Conservation (phyloP, 129 eudicot species). For the Erigeron canadensis region DNA sequence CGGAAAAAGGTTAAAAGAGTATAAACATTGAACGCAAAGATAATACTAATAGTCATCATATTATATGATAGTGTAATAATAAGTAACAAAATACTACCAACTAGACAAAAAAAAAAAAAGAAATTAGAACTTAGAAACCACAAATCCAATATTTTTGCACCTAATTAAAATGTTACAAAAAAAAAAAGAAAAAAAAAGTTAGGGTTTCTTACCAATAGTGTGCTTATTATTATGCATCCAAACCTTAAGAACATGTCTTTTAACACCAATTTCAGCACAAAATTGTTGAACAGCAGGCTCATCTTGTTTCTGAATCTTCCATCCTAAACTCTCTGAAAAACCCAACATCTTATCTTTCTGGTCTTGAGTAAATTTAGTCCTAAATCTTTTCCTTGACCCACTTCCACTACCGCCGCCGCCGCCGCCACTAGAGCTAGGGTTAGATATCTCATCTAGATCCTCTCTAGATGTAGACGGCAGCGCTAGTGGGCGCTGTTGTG, state of each 20-base stretch:
- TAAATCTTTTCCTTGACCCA: constrained; percentile 51
- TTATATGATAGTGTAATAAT: too few relatives aligned
- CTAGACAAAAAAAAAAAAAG: neutral
- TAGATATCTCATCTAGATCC: constrained; percentile 63
- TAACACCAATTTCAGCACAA: constrained; percentile 60
- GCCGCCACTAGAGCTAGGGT: constrained; percentile 68
- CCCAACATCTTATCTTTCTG: constrained; percentile 76
- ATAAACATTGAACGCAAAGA: too few relatives aligned
- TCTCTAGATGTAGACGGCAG: constrained; percentile 50
- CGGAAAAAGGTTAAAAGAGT: too few relatives aligned
- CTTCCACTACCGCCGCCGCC: constrained; percentile 27
- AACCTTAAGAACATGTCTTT: constrained; percentile 77
- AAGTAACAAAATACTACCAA: constrained; percentile 7
- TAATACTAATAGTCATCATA: too few relatives aligned
- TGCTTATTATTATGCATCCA: constrained; percentile 97
- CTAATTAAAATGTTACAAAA: neutral
- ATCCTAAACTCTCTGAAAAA: constrained; percentile 68
- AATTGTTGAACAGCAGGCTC: constrained; percentile 62
- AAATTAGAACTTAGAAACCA: constrained; percentile 12
- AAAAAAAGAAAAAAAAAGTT: constrained; percentile 6
- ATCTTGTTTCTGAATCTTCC: constrained; percentile 70
- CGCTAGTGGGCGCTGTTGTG: constrained; percentile 47
- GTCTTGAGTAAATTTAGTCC: constrained; percentile 71
- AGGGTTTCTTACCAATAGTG: constrained; percentile 80
- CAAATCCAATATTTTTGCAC: neutral